These are phyloP conservation scores for Malassezia arunalokei DNA, from an alignment of 1,284 basidiomycete genomes.

Conservation along the genomic window DNA sequence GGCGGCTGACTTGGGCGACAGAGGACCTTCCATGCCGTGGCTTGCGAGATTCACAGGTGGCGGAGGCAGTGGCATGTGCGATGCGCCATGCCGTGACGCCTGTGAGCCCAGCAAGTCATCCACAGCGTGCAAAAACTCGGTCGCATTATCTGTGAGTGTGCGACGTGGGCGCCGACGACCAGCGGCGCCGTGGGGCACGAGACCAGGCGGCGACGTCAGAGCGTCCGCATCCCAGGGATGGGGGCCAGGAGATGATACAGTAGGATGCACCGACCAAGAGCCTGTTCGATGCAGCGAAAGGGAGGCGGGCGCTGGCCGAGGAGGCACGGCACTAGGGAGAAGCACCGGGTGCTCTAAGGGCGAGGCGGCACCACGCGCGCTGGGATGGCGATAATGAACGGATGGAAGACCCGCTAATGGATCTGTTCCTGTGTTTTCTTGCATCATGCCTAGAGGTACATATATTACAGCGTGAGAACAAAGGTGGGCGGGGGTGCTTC, in stretches of 20 bases:
- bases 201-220: not conserved
- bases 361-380: too few species aligned
- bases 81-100: not conserved
- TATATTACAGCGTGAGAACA: not conserved
- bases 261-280: not conserved
- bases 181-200: not conserved
- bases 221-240: not conserved
- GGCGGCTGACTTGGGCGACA: not conserved
- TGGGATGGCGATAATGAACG: not conserved
- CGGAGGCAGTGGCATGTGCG: not conserved
- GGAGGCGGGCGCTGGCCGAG: not conserved
- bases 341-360: too few species aligned
- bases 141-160: slow-evolving; percentile 10
- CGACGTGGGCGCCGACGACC: slow-evolving; percentile 3
- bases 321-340: too few species aligned
- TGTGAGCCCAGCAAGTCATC: not conserved
- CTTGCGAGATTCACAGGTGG: not conserved
- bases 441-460: not conserved
- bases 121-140: slow-evolving; percentile 11
- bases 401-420: not conserved
- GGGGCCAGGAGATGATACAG: not conserved
- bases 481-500: too few species aligned
- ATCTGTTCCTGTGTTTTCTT: not conserved
- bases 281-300: not conserved
- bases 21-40: not conserved